Evolutionary conservation across 1,284 basidiomycete genomes (phyloP).

Genomic region (Sporisorium reilianum): DNA sequence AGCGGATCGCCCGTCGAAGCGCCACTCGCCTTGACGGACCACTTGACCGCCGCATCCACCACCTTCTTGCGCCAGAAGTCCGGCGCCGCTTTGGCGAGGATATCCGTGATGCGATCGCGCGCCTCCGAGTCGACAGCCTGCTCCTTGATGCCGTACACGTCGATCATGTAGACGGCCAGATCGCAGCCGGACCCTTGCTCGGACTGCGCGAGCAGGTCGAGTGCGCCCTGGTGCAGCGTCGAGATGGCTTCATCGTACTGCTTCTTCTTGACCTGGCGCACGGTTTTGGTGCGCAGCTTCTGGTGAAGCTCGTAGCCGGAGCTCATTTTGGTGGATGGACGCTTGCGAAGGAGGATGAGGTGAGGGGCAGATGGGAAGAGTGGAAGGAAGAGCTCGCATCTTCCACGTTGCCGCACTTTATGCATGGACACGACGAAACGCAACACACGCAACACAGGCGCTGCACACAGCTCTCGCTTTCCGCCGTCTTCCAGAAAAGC

Average conservation of each 20-base stretch:
- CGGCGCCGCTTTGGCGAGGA: slow-evolving; percentile 48
- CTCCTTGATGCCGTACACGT: slow-evolving; percentile 57
- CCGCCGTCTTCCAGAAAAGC: not conserved
- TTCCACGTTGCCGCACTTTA: not conserved
- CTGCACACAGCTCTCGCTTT: not conserved
- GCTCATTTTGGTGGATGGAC: slow-evolving; percentile 20
- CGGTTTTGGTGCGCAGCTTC: slow-evolving; percentile 67
- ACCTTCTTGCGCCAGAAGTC: slow-evolving; percentile 68
- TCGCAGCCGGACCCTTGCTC: slow-evolving; percentile 68
- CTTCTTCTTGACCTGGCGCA: slow-evolving; percentile 66
- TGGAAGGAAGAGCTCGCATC: not conserved
- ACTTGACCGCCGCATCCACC: slow-evolving; percentile 64
- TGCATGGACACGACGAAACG: slow-evolving; percentile 21
- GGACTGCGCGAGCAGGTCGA: slow-evolving; percentile 55
- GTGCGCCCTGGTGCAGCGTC: slow-evolving; percentile 56
- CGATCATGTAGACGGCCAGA: slow-evolving; percentile 65
- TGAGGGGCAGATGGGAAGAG: not conserved
- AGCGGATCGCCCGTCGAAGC: slow-evolving; percentile 58
- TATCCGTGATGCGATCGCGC: slow-evolving; percentile 54
- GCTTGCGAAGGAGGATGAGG: not conserved
- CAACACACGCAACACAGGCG: not conserved
- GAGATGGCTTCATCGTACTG: slow-evolving; percentile 64
- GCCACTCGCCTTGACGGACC: slow-evolving; percentile 48
- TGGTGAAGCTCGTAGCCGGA: slow-evolving; percentile 68
- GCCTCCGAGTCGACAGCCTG: slow-evolving; percentile 42